phyloP scores from a whole-genome alignment of 2,329 filamentous ascomycete species.

The Dissoconium aciculare region DNA sequence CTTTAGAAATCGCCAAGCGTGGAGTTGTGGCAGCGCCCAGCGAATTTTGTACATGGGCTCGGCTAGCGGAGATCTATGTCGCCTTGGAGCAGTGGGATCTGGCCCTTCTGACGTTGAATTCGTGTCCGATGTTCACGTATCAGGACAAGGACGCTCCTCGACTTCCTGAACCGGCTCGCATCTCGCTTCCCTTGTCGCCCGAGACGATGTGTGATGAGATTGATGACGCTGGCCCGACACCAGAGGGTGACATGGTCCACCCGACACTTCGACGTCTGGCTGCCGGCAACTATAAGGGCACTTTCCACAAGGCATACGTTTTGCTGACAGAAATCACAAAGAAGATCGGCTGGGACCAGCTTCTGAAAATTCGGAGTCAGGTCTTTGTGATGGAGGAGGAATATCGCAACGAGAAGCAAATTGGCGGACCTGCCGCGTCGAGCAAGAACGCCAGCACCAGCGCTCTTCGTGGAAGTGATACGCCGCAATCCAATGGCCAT shows the following conservation, averaged over 20 bases:
- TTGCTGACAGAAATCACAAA: slow-evolving; percentile 90
- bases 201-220: slow-evolving; percentile 93
- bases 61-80: slow-evolving; percentile 85
- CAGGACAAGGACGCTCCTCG: slow-evolving; percentile 93
- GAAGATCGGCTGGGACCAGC: slow-evolving; percentile 94
- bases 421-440: slow-evolving; percentile 25
- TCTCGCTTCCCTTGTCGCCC: slow-evolving; percentile 70
- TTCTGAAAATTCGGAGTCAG: slow-evolving; percentile 84
- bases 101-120: slow-evolving; percentile 86
- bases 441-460: slow-evolving; percentile 68
- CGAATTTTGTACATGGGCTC: slow-evolving; percentile 94
- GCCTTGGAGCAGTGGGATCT: slow-evolving; percentile 93
- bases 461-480: slow-evolving; percentile 56
- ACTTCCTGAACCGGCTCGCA: slow-evolving; percentile 82
- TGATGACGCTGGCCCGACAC: slow-evolving; percentile 67
- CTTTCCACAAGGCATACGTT: slow-evolving; percentile 86
- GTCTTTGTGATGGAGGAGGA: slow-evolving; percentile 99
- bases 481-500: slow-evolving; percentile 32
- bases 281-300: slow-evolving; percentile 81
- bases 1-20: slow-evolving; percentile 82
- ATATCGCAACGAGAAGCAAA: slow-evolving; percentile 74
- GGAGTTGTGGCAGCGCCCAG: slow-evolving; percentile 90
- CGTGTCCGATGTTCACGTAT: slow-evolving; percentile 99
- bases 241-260: slow-evolving; percentile 73
- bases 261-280: slow-evolving; percentile 72